Base-by-base conservation (phyloP, 1,139 yeast species). In the Magnusiomyces paraingens region DNA sequence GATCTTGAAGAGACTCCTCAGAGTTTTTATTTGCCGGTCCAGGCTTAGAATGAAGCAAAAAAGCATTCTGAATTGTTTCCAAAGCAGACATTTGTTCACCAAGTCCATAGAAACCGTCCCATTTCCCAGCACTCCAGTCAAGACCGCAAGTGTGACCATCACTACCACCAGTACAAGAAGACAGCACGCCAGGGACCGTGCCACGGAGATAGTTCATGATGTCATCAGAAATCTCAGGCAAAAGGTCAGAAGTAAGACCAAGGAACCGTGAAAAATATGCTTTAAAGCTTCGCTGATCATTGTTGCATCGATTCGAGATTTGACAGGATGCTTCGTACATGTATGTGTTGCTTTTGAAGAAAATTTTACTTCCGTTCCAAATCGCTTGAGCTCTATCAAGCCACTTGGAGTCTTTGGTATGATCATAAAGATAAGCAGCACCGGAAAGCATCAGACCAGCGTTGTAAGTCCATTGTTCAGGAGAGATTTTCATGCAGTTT, bases 11-110 rank as follows among this genome's bases (percentile, higher is more conserved):
- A 6, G 41, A 10, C 2, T 12, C 22, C 20, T 32, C 49, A 8
- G 10, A 18, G 20, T 15, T 20, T 46, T 46, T 17, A 14, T 35
- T 12, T 11, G 44, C 50, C 3, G 50, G 50, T 2, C 50, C 50
- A 14, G 50, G 50, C 38, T 35, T 47, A 17, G 43, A 22, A 11
- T 47, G 14, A 2, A 39, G 11, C 11, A 47, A 22, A 21, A 47
- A 32, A 5, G 50, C 50, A 47, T 47, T 83, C 61, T 83, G 86
- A 66, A 90, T 78, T 5, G 81, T 81, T 67, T 90, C 97, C 55
- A 90, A 73, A 0, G 97, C 95, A 49, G 82, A 70, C 86, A 91
- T 87, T 69, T 91, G 96, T 70, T 91, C 97, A 59, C 97, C 97
- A 43, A 91, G 76, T 14, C 98, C 98, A 62, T 80, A 90, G 49